Evolutionary conservation across 192 early-diverging fungal species (phyloP).

Genomic region (Powellomyces hirtus): DNA sequence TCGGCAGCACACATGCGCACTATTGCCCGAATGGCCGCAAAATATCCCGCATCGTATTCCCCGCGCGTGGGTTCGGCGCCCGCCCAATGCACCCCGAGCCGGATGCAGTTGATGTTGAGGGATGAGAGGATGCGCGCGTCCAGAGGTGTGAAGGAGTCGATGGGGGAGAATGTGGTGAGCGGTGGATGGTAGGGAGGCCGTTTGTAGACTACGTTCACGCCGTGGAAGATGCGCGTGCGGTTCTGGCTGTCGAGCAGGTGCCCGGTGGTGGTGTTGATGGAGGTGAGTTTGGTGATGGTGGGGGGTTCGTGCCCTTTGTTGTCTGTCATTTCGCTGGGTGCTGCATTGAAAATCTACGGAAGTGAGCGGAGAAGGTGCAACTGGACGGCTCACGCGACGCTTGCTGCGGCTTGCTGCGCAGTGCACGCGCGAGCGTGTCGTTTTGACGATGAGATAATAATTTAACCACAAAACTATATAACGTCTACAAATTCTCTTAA

Average conservation of each 20-base stretch:
- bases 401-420: too few relatives aligned
- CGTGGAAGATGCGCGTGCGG: conserved; percentile 55
- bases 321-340: too few relatives aligned
- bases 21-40: conserved; percentile 50
- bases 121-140: conserved; percentile 14
- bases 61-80: conserved; percentile 62
- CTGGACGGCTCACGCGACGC: too few relatives aligned
- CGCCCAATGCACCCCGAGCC: conserved; percentile 56
- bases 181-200: conserved; percentile 45
- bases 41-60: conserved; percentile 54
- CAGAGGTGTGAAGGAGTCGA: conserved; percentile 36
- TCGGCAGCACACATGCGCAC: conserved; percentile 48
- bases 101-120: conserved; percentile 32
- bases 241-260: conserved; percentile 48
- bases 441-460: too few relatives aligned
- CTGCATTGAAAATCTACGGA: too few relatives aligned
- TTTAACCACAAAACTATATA: too few relatives aligned
- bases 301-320: too few relatives aligned
- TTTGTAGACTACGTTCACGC: conserved; percentile 62
- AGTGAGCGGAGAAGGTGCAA: too few relatives aligned
- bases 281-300: conserved; percentile 33
- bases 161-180: conserved; percentile 41
- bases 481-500: too few relatives aligned
- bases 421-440: too few relatives aligned
- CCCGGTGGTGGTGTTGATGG: conserved; percentile 38